Evolutionary conservation across 164 flowering plant species (phyloP), one percentile per base, ranked within the genome.

Genomic region (Vitis amurensis): DNA sequence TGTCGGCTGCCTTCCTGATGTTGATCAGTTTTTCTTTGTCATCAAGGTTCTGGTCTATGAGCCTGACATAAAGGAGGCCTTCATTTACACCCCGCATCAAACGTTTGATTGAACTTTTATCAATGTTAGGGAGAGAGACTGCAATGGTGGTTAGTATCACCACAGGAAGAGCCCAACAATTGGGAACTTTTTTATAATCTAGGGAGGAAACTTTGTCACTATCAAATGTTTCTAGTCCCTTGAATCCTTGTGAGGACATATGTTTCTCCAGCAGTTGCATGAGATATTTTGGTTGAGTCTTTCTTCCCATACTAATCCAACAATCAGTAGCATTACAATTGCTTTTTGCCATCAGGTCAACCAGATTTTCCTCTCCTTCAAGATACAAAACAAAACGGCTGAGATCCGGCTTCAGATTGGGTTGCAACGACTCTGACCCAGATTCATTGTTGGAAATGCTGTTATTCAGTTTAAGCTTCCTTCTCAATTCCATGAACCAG

Each of bases 161-260:
- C 17, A 91, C 62, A 17, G 93, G 87, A 58, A 91, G 89, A 67
- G 88, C 83, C 96, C 91, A 91, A 69, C 84, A 77, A 23, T 86
- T 81, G 0, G 87, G 86, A 66, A 89, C 83, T 44, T 85, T 85
- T 71, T 64, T 82, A 11, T 58, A 19, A 71, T 59, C 78, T 14
- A 88, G 63, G 44, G 82, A 74, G 17, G 82, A 77, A 61, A 90
- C 82, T 51, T 63, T 58, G 19, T 68, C 62, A 63, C 78, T 81
- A 64, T 90, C 90, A 71, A 90, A 88, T 47, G 74, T 80, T 9
- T 14, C 47, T 3, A 87, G 81, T 52, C 91, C 89, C 9, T 53
- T 59, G 61, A 88, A 84, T 48, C 81, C 82, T 67, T 30, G 68
- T 13, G 83, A 70, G 56, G 67, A 19, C 8, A 67, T 59, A 29